Base-by-base conservation (phyloP, 495 filamentous ascomycete species). In the Poronia punctata region DNA sequence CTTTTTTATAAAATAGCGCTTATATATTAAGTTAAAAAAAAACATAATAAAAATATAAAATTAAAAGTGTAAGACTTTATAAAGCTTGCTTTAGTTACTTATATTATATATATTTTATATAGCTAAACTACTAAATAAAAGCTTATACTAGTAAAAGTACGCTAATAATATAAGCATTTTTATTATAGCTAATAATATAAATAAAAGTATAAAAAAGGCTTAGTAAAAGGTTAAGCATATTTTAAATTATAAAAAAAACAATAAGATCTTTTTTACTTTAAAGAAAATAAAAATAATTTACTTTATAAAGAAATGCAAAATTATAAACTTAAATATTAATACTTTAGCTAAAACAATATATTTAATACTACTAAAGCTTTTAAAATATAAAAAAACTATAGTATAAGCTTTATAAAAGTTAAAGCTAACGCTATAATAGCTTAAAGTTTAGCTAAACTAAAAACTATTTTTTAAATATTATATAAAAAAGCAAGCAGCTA, bases 211-310 rank as follows among this genome's bases (percentile, higher is more conserved):
- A 22, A 18, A 18, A 12, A 8, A 25, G 15, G 21, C 20, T 18
- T 5, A 29, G 30, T 4, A 29, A 40, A 9, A 29, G 20, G 11
- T 30, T 28, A 19, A 40, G 14, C 21, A 30, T 19, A 29, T 21
- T 40, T 29, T 29, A 29, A 19, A 30, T 15, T 29, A 14, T 40
- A 40, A 11, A 4, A 1, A 15, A 30, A 30, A 40, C 12, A 40
- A 40, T 20, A 22, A 14, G 20, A 8, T 40, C 2, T 30, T 30
- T 25, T 30, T 26, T 22, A n/a, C 12, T 17, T 32, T 32, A 5
- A 32, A 32, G 19, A 32, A 32, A 32, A 32, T 32, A 32, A 32
- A 32, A 32, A 2, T 10, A 5, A 16, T 32, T 5, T 32, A 32
- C 19, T 32, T 32, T 32, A 15, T 3, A 7, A 32, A 5, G 19